These are phyloP conservation scores for Zygosaccharomyces bailii DNA, from an alignment of 805 yeast genomes.

Conservation along the genomic window DNA sequence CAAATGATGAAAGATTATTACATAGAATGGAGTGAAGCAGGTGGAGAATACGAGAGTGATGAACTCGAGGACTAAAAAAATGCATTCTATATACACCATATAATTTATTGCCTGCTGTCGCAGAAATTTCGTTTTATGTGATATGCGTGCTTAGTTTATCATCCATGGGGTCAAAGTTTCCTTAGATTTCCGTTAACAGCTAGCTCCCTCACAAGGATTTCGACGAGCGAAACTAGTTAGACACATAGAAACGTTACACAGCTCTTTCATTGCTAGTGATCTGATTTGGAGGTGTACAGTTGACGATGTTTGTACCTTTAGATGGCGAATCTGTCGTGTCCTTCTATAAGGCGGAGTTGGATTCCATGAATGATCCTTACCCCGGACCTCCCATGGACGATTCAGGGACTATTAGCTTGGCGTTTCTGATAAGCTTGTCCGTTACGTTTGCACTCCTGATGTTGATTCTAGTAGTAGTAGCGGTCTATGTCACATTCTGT, in stretches of 20 bases:
- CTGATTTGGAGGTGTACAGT: not conserved
- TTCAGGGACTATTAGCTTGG: constrained; percentile 33
- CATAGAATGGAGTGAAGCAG: constrained; percentile 82
- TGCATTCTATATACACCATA: not conserved
- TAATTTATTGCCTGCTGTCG: too few relatives aligned
- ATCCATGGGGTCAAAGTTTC: not conserved
- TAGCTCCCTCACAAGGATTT: too few relatives aligned
- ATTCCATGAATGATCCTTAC: constrained; percentile 18
- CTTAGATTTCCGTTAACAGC: too few relatives aligned
- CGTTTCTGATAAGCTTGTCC: constrained; percentile 34
- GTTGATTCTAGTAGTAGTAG: constrained; percentile 31
- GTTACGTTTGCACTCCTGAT: constrained; percentile 36
- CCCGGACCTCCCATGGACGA: constrained; percentile 29
- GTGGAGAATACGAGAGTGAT: constrained; percentile 53
- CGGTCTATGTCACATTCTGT: constrained; percentile 35
- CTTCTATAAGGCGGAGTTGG: constrained; percentile 5
- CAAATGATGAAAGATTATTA: constrained; percentile 51
- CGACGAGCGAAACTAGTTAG: too few relatives aligned
- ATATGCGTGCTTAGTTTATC: not conserved
- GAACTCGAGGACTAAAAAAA: constrained; percentile 40
- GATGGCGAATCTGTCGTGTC: constrained; percentile 7
- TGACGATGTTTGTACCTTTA: constrained; percentile 4
- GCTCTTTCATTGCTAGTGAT: too few relatives aligned
- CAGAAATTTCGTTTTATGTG: not conserved
- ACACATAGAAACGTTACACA: too few relatives aligned